Evolutionary conservation across 2,329 filamentous ascomycete species (phyloP).

Genomic region (Hortaea sp.): DNA sequence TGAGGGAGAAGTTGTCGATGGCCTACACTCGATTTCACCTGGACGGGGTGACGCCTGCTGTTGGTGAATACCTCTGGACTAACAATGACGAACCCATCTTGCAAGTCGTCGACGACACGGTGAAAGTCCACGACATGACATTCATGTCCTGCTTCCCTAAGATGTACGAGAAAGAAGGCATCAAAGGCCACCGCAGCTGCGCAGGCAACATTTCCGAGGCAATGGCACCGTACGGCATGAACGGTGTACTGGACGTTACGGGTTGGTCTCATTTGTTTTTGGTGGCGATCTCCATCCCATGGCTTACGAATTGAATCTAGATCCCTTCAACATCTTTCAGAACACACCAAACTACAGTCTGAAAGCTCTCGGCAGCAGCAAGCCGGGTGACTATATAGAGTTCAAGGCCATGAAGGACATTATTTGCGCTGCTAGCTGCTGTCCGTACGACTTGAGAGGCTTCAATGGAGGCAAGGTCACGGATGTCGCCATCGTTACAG

Average conservation of each 20-base stretch:
- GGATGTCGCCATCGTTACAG: constrained; percentile 27
- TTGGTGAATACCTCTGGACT: constrained; percentile 29
- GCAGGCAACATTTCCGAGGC: constrained; percentile 30
- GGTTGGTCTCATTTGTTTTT: neutral
- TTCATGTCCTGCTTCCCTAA: constrained; percentile 32
- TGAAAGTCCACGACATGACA: constrained; percentile 28
- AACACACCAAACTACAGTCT: constrained; percentile 31
- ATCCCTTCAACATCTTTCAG: constrained; percentile 33
- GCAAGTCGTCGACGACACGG: constrained; percentile 27
- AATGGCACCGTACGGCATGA: constrained; percentile 27
- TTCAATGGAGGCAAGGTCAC: constrained; percentile 31
- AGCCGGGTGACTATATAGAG: constrained; percentile 30
- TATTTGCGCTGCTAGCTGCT: constrained; percentile 28
- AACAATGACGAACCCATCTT: constrained; percentile 29
- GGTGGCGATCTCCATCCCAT: constrained; percentile 1
- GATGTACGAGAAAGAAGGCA: constrained; percentile 25
- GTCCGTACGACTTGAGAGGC: constrained; percentile 29
- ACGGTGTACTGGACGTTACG: constrained; percentile 22
- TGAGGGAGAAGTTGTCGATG: constrained; percentile 28
- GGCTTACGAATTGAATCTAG: too few relatives aligned
- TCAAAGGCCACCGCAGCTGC: constrained; percentile 27
- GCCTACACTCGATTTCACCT: constrained; percentile 31
- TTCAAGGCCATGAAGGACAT: constrained; percentile 28
- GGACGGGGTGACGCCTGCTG: constrained; percentile 24
- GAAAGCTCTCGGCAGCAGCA: constrained; percentile 28